Base-by-base conservation (phyloP, 352 stramenopile genomes). In the Pythium phragmiticola region DNA sequence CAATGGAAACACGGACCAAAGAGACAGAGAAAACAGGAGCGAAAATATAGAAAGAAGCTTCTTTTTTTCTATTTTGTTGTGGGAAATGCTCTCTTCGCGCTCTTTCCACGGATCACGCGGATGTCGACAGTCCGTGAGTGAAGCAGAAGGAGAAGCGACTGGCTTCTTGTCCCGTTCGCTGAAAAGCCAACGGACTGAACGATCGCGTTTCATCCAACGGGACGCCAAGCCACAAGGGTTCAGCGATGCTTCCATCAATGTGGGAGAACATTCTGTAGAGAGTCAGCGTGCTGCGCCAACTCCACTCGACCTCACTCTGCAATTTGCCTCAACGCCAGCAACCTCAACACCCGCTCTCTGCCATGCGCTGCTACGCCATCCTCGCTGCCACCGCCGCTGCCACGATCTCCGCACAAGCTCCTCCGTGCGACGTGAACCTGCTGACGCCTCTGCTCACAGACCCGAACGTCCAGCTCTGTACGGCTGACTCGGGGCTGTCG, bases 341-440 rank as follows among this genome's bases (percentile, higher is more conserved):
- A 37, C 11, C 17, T 7, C 57, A 36, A 16, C 14, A 7, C 28
- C 42, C 45, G 8, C 47, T 46, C 14, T 12, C 26, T 59, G 56
- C 30, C 23, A 68, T 69, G 63, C 62, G 57, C 55, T 54, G 52
- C 37, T 39, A 57, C 34, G 42, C 56, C 13, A 8, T 69, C 42
- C 28, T 69, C 63, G 42, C 46, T 17, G 49, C 56, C 59, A 16
- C 46, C 37, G 49, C 56, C 41, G 7, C 45, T 45, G 46, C 59
- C 46, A 47, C 37, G 12, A 53, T 51, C 49, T 57, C 52, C 7
- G 65, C 64, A 2, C 26, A 59, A 43, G 33, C 51, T 13, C 21
- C 53, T 19, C 23, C 26, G 28, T 69, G 63, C 39, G 23, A 69
- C 55, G 30, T 28, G 0, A 47, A 53, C 4, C 28, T 33, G 26